Conservation (phyloP, 768 basidiomycete genomes). For the Mycena floridula region DNA sequence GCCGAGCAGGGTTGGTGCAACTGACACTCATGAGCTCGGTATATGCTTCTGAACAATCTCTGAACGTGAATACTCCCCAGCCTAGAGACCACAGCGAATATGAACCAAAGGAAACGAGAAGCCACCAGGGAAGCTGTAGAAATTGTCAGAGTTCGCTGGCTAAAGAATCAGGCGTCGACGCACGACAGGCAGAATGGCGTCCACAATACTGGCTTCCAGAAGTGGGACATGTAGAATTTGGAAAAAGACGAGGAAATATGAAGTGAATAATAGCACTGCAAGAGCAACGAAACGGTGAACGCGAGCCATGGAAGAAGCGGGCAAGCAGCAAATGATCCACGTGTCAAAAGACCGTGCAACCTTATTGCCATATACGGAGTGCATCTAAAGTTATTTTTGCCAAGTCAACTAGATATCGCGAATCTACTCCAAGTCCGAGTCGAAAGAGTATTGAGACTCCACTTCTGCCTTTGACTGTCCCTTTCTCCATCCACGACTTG, state of each 20-base stretch:
- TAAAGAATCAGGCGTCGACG: conserved; percentile 17
- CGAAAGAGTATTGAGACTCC: too few relatives aligned
- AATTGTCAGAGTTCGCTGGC: background rate
- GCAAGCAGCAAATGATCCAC: too few relatives aligned
- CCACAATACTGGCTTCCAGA: conserved; percentile 35
- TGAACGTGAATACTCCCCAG: conserved; percentile 65
- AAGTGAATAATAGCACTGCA: conserved; percentile 31
- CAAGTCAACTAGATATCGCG: too few relatives aligned
- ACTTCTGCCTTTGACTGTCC: too few relatives aligned
- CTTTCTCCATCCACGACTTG: too few relatives aligned
- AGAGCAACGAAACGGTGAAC: conserved; percentile 47
- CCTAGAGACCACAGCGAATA: conserved; percentile 77
- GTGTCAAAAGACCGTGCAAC: too few relatives aligned
- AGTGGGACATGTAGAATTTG: conserved; percentile 50
- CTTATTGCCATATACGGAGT: too few relatives aligned
- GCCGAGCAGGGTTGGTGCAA: conserved; percentile 8
- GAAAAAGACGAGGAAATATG: conserved; percentile 57
- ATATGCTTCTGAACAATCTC: conserved; percentile 79
- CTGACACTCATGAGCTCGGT: conserved; percentile 58
- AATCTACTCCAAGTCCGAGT: too few relatives aligned
- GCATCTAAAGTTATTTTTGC: too few relatives aligned
- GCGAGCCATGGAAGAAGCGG: conserved; percentile 53
- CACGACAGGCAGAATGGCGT: conserved; percentile 56
- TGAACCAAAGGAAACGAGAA: conserved; percentile 73
- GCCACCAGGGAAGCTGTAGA: conserved; percentile 75